phyloP scores from a whole-genome alignment of 345 rosid genomes.

The Aquilaria malaccensis region DNA sequence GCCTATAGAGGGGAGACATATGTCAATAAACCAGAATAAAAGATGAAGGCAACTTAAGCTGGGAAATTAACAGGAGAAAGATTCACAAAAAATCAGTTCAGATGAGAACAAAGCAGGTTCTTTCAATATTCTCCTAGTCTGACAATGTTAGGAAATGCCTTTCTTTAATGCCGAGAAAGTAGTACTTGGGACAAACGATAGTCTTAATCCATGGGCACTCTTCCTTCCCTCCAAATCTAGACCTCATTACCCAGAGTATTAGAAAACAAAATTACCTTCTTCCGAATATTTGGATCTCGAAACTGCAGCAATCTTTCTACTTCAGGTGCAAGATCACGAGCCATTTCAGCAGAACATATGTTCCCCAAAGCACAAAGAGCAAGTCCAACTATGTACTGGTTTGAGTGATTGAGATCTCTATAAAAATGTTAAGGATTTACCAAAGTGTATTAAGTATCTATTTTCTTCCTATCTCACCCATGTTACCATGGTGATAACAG shows the following conservation, averaged over 20 bases:
- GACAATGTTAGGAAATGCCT: too few species aligned
- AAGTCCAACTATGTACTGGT: conserved; percentile 97
- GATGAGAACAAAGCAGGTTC: neutral
- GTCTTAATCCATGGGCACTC: neutral
- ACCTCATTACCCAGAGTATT: conserved; percentile 3
- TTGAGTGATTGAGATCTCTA: conserved; percentile 97
- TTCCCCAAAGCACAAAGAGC: conserved; percentile 99
- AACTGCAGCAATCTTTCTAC: conserved; percentile 93
- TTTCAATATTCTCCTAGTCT: neutral
- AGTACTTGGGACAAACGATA: neutral
- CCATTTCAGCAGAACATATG: conserved; percentile 98
- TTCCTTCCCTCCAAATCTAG: neutral
- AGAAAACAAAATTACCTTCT: conserved; percentile 52
- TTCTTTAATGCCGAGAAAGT: too few species aligned
- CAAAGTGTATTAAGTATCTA: conserved; percentile 10
- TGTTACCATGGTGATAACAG: neutral
- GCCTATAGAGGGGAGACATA: conserved; percentile 50
- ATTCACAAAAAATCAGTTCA: conserved; percentile 3
- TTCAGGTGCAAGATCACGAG: conserved; percentile 99
- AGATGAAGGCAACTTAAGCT: neutral
- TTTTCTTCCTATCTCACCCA: neutral
- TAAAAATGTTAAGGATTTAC: conserved; percentile 50
- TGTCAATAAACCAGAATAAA: conserved; percentile 18
- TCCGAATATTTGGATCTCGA: conserved; percentile 98
- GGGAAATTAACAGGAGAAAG: neutral